Conservation (phyloP, 2,329 filamentous ascomycete genomes). For the Aschersonia sp. region DNA sequence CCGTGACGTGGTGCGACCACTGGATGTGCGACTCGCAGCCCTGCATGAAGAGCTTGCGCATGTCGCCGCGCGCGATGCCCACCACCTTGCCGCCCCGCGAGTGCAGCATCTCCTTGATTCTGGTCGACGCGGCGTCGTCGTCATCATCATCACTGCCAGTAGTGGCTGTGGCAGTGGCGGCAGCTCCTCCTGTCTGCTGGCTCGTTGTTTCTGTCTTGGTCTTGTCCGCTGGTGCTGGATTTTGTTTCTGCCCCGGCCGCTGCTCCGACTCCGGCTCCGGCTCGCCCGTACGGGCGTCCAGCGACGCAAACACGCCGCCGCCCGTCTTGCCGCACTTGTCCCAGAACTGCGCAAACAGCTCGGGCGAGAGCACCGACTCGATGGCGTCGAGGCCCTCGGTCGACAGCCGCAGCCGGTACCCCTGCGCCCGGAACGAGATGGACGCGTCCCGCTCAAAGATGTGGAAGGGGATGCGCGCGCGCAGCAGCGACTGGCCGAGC, state of each 20-base stretch:
- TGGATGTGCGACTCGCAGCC: conserved; percentile 39
- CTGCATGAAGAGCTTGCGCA: conserved; percentile 42
- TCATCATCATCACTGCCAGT: too few relatives aligned
- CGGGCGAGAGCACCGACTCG: conserved; percentile 36
- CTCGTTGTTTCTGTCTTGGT: not conserved
- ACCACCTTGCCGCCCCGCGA: conserved; percentile 44
- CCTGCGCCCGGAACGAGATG: conserved; percentile 41
- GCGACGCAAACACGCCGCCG: conserved; percentile 31
- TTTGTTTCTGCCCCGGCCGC: too few relatives aligned
- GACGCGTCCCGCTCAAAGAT: conserved; percentile 41
- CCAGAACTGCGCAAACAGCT: conserved; percentile 39
- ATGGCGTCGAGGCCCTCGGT: conserved; percentile 43
- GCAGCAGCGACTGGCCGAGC: conserved; percentile 26
- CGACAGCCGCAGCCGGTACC: conserved; percentile 45
- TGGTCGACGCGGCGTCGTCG: not conserved
- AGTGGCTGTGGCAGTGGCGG: too few relatives aligned
- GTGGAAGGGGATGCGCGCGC: conserved; percentile 29
- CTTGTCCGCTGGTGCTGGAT: not conserved
- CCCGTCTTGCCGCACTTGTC: conserved; percentile 44
- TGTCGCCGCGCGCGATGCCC: conserved; percentile 47
- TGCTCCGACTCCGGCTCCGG: conserved; percentile 2
- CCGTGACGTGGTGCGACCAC: conserved; percentile 35
- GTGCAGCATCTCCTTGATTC: conserved; percentile 18
- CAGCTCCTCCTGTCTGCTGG: not conserved
- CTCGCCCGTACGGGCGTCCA: conserved; percentile 40